Base-by-base conservation (phyloP, 2,329 filamentous ascomycete species). In the Fusarium napiforme region DNA sequence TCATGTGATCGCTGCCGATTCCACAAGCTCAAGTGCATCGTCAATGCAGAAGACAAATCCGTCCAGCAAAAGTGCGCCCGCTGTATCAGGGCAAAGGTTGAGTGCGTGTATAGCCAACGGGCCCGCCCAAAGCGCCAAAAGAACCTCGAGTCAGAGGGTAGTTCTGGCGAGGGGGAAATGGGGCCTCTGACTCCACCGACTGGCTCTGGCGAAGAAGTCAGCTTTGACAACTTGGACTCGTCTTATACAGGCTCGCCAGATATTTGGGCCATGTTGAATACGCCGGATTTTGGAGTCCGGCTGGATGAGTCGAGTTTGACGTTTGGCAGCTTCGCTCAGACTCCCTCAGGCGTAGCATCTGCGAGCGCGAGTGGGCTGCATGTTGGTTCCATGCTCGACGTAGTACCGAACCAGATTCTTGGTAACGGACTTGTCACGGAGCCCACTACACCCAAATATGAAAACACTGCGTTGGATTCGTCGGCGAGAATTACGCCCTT, bases 21-120 rank as follows among this genome's bases (percentile, higher is more conserved):
- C 19, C 55, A 58, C 40, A 58, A 58, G 55, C 55, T 58, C 28
- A 58, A 58, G 10, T 58, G 55, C 55, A 58, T 47, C 42, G n/a
- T 36, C 40, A 30, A 58, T 43, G 23, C 42, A 26, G 23, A 47
- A 47, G 39, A 36, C 55, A 58, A 47, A 26, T 30, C 55, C 9
- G 23, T 16, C 7, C 30, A 46, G 14, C 39, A 58, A 34, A 58
- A 58, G 9, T 58, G 55, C 32, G 42, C 30, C 9, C 55, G 55
- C 16, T 58, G 40, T 34, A 47, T 47, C 10, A 46, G 55, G 19
- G 55, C 55, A 15, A 58, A 58, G 14, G 55, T 58, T 36, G 40
- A 47, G 19, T 58, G 55, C 30, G 32, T 47, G 23, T 58, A 58
- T 58, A 47, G 55, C 30, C 40, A 58, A 28, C 18, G 40, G 12